Percentiles rank a stretch among this genome's conserved stretches.
Conservation (phyloP, 352 stramenopile genomes). For the Globisporangium mamillatum region DNA sequence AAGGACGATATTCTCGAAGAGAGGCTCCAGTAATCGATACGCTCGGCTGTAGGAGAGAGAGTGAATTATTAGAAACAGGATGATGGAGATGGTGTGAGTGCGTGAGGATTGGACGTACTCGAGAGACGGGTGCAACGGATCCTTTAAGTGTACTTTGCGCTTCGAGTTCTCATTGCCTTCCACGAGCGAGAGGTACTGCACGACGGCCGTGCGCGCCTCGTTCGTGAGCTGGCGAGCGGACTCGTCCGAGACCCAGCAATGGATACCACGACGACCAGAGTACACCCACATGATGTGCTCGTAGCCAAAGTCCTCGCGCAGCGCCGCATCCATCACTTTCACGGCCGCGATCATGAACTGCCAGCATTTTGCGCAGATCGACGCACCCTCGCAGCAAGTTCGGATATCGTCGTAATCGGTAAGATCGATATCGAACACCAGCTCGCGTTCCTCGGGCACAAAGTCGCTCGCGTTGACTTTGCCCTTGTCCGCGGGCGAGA, state of each 20-base stretch:
- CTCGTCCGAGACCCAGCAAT: slow-evolving; percentile 99
- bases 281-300: slow-evolving; percentile 98
- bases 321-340: slow-evolving; percentile 89
- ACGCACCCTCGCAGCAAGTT: slow-evolving; percentile 91
- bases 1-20: slow-evolving; percentile 93
- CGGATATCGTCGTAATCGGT: slow-evolving; percentile 99
- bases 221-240: slow-evolving; percentile 92
- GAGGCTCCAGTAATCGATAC: slow-evolving; percentile 92
- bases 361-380: slow-evolving; percentile 96
- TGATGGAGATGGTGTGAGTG: not conserved
- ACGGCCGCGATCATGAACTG: slow-evolving; percentile 97
- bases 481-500: slow-evolving; percentile 81
- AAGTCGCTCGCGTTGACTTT: slow-evolving; percentile 89
- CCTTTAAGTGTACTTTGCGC: slow-evolving; percentile 89
- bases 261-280: slow-evolving; percentile 97
- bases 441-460: slow-evolving; percentile 92
- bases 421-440: slow-evolving; percentile 99
- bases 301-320: slow-evolving; percentile 98
- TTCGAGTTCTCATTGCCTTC: slow-evolving; percentile 87
- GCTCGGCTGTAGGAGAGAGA: slow-evolving; percentile 57
- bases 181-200: slow-evolving; percentile 96
- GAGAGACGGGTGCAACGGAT: slow-evolving; percentile 94
- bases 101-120: slow-evolving; percentile 32
- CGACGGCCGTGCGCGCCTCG: slow-evolving; percentile 94
- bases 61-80: not conserved